Base-by-base conservation (phyloP, 192 early-diverging fungal species). In the Chytriomyces sp. region DNA sequence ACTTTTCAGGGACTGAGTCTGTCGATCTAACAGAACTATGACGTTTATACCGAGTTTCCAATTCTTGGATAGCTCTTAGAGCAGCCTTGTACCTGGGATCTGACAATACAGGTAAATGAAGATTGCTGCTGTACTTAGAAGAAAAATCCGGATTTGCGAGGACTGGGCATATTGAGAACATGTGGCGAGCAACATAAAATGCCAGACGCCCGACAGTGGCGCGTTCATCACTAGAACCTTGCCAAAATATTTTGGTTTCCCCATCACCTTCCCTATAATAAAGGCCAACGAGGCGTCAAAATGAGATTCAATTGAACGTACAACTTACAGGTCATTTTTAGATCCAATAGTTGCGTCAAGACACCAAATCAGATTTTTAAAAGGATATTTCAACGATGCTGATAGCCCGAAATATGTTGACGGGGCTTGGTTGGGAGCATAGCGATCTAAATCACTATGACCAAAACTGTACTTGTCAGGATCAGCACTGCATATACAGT, bases 401-500 rank as follows among this genome's bases (percentile, higher is more conserved):
- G n/a, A n/a, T n/a, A n/a, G n/a, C n/a, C n/a, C n/a, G n/a, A n/a
- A n/a, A n/a, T n/a, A n/a, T n/a, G n/a, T n/a, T n/a, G n/a, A n/a
- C n/a, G n/a, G n/a, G n/a, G n/a, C n/a, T n/a, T n/a, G n/a, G n/a
- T n/a, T n/a, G n/a, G n/a, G n/a, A n/a, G n/a, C n/a, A n/a, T n/a
- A n/a, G n/a, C n/a, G n/a, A n/a, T 30, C 65, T 19, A 68, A 68
- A 68, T 53, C 65, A 68, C 19, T 68, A 31, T 26, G 52, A n/a
- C n/a, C 65, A 36, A 68, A 4, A 8, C 65, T 53, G 36, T 37
- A 56, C 28, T 44, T 53, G 36, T 68, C 65, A n/a, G 6, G 7
- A 17, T 44, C 52, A 39, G 52, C 65, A n/a, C 36, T 37, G 36
- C 52, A 68, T 1, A 68, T 34, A 34, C 65, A 68, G 6, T 8